Percentiles rank a stretch among this genome's conserved stretches.
These are phyloP conservation scores for Crepidotus variabilis DNA, from an alignment of 768 basidiomycete species.

Conservation along the genomic window DNA sequence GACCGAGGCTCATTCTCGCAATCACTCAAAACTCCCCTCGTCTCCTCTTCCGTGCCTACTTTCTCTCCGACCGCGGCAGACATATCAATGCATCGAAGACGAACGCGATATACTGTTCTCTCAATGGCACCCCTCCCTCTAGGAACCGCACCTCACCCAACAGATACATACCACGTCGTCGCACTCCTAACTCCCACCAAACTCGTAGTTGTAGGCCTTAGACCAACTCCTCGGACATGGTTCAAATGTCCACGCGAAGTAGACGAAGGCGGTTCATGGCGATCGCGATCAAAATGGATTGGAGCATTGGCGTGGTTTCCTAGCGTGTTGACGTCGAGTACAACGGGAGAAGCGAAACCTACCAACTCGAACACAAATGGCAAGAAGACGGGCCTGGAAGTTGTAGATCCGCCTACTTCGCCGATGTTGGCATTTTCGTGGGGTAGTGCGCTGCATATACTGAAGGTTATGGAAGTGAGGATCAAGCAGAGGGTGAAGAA, in stretches of 20 bases:
- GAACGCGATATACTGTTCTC: slow-evolving; percentile 61
- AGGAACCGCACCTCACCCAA: slow-evolving; percentile 67
- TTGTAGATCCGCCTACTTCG: slow-evolving; percentile 24
- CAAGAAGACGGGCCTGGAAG: neutral
- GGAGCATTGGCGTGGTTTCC: slow-evolving; percentile 85
- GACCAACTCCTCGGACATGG: slow-evolving; percentile 92
- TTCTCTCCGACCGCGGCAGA: slow-evolving; percentile 19
- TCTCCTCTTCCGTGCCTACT: slow-evolving; percentile 9
- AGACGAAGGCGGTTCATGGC: slow-evolving; percentile 39
- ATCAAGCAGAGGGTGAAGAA: slow-evolving; percentile 46
- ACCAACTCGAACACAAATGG: neutral
- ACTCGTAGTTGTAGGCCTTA: slow-evolving; percentile 88
- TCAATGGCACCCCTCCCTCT: slow-evolving; percentile 80
- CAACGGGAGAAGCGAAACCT: neutral
- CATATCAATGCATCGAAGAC: slow-evolving; percentile 35
- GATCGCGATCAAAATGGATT: slow-evolving; percentile 44
- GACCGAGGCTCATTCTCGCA: neutral
- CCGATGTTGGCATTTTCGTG: slow-evolving; percentile 85
- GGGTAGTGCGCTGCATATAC: slow-evolving; percentile 64
- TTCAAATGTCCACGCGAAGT: slow-evolving; percentile 63
- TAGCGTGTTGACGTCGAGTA: slow-evolving; percentile 34
- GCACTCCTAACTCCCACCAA: slow-evolving; percentile 89
- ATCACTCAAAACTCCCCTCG: slow-evolving; percentile 2
- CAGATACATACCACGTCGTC: slow-evolving; percentile 75
- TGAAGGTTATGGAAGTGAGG: slow-evolving; percentile 62